Evolutionary conservation across 2,329 filamentous ascomycete genomes (phyloP).

Genomic region (Aspergillus hiratsukae): DNA sequence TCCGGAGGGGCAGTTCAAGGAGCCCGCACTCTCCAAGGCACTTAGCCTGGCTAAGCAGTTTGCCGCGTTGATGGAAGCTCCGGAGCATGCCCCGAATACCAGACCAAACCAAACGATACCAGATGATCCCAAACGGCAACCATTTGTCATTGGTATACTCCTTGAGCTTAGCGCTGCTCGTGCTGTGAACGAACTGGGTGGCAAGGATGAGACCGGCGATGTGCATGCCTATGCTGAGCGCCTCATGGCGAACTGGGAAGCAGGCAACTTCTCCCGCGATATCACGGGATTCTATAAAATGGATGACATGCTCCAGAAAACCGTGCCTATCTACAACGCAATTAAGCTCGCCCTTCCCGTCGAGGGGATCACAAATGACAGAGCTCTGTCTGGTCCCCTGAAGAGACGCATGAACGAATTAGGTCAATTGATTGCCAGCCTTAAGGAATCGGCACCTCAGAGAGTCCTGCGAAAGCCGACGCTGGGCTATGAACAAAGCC

Average conservation of each 20-base stretch:
- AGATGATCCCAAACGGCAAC: constrained; percentile 35
- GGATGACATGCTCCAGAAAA: constrained; percentile 29
- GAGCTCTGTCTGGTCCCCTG: constrained; percentile 20
- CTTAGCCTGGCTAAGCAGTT: constrained; percentile 32
- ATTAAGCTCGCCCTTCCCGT: constrained; percentile 37
- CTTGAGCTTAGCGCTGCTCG: constrained; percentile 44
- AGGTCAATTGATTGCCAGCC: constrained; percentile 47
- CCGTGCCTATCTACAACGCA: constrained; percentile 39
- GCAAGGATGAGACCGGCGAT: constrained; percentile 37
- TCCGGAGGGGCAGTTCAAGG: constrained; percentile 30
- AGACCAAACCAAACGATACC: no score
- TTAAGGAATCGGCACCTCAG: constrained; percentile 15
- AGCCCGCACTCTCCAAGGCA: constrained; percentile 24
- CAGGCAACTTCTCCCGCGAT: constrained; percentile 22
- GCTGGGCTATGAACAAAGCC: constrained; percentile 16
- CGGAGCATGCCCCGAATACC: no score
- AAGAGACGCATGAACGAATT: constrained; percentile 39
- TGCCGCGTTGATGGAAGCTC: constrained; percentile 32
- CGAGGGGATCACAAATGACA: constrained; percentile 24
- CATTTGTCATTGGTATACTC: constrained; percentile 40
- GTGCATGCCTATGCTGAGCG: constrained; percentile 39
- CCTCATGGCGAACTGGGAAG: constrained; percentile 31
- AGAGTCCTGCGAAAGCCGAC: constrained; percentile 15
- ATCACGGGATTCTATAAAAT: no score
- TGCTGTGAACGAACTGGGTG: constrained; percentile 32